Evolutionary conservation across 164 flowering plant species (phyloP), one percentile per base, ranked within the genome.

Genomic region (Euptelea pleiosperma): DNA sequence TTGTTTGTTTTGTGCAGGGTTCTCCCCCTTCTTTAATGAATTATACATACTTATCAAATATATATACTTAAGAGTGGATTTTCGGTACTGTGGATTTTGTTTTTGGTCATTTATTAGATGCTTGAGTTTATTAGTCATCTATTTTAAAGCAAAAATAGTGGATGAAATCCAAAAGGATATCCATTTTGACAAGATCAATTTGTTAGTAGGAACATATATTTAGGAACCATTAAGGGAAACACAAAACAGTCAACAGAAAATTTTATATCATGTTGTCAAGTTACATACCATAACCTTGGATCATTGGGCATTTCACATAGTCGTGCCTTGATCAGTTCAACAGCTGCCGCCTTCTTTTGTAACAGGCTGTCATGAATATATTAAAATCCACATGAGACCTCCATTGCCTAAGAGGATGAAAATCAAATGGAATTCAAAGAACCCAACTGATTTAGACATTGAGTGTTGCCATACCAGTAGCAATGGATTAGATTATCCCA

Each of bases 401-500:
- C 28, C 31, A 51, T 29, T 24, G 22, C 14, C 22, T 30, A 25
- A 18, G 57, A 59, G 14, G n/a, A 42, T 36, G 40, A 46, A 61
- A 29, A 45, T 28, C 29, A 41, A 35, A 55, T 18, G 26, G 8
- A 34, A 42, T 4, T 2, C 18, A 37, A 65, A 42, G 19, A 14
- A 58, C 0, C 12, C 10, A 24, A 33, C 24, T 12, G 29, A 40
- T 9, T 40, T 19, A 48, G 46, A 40, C n/a, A 9, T 18, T 28
- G 48, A 45, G 22, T 22, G 8, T 1, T 34, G 33, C 2, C 60
- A 49, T 79, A 89, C 94, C 91, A 48, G 64, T 93, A 81, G 70
- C 99, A 90, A 45, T 71, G 63, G 52, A 93, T 93, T n/a, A 93
- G 73, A 69, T 82, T 88, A 66, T 93, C 95, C 99, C 99, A 93